Percentiles rank a stretch among this genome's conserved stretches.
These are phyloP conservation scores for Arabidopsis arenosa DNA, from an alignment of 345 rosid genomes.

Conservation along the genomic window DNA sequence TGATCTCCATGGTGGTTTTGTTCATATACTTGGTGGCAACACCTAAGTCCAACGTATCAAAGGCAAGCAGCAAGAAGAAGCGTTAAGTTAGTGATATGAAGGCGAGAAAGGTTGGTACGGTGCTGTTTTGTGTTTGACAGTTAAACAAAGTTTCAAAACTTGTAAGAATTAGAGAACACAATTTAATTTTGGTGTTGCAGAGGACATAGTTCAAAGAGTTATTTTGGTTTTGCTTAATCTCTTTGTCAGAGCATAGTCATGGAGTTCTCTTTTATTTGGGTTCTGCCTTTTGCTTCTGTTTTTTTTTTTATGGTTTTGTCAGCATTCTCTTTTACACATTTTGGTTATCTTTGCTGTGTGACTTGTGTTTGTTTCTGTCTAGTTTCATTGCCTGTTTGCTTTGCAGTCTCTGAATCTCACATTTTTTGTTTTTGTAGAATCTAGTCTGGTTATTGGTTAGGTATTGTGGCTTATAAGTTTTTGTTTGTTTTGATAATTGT, in stretches of 20 bases:
- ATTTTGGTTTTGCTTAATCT: constrained; percentile 31
- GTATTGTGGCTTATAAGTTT: neutral
- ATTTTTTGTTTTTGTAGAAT: neutral
- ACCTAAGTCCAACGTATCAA: constrained; percentile 70
- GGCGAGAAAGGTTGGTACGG: constrained; percentile 22
- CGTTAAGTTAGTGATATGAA: constrained; percentile 50
- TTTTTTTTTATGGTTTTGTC: neutral
- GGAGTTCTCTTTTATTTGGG: constrained; percentile 18
- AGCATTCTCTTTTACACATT: neutral
- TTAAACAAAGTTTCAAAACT: constrained; percentile 35
- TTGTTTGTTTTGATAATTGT: neutral
- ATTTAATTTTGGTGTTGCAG: constrained; percentile 37
- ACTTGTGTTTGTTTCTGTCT: neutral
- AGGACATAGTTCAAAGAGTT: constrained; percentile 30
- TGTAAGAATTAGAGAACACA: constrained; percentile 40
- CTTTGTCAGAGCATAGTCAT: constrained; percentile 26
- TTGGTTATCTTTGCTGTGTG: neutral
- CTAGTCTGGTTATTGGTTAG: neutral
- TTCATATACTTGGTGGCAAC: constrained; percentile 67
- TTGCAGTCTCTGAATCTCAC: neutral
- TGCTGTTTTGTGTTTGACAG: constrained; percentile 32
- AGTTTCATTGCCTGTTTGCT: constrained; percentile 1
- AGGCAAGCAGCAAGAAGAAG: constrained; percentile 88
- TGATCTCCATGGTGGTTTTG: constrained; percentile 69
- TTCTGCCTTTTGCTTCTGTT: constrained; percentile 3